Evolutionary conservation across 225 moss, liverwort and hornwort genomes (phyloP).

Genomic region (Bryum argenteum): DNA sequence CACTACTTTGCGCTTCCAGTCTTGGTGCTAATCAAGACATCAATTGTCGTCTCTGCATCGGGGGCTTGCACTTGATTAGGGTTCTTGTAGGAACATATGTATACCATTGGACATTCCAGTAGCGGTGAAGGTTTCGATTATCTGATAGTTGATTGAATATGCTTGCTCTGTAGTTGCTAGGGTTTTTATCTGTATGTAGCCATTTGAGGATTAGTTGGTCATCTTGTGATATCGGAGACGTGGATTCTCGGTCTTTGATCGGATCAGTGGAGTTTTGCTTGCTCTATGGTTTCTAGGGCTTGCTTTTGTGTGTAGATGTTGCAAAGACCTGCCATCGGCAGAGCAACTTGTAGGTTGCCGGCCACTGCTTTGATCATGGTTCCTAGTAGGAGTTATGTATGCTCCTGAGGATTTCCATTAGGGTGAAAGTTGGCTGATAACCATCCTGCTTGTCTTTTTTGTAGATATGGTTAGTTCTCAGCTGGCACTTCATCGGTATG

Average conservation of each 20-base stretch:
- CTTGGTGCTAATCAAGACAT: background rate
- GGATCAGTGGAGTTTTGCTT: no score
- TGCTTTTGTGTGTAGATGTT: background rate
- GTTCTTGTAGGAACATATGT: background rate
- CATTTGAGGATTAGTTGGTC: no score
- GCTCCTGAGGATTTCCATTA: background rate
- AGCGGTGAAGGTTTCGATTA: background rate
- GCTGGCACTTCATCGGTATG: constrained; percentile 88
- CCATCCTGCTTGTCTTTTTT: constrained; percentile 2
- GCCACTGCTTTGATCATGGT: background rate
- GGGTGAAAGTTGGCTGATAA: constrained; percentile 6
- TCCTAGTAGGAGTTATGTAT: background rate
- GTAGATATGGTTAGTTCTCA: constrained; percentile 97
- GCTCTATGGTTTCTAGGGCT: background rate
- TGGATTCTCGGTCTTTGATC: background rate
- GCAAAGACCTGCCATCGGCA: background rate
- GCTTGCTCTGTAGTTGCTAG: background rate
- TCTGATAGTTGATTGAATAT: constrained; percentile 2
- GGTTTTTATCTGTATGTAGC: no score
- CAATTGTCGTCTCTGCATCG: background rate
- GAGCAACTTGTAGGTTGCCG: constrained; percentile 4
- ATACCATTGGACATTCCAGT: background rate
- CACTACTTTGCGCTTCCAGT: background rate
- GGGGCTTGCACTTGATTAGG: background rate
- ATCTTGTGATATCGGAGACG: no score